Base-by-base conservation (phyloP, 2,329 filamentous ascomycete genomes). In the Dactylonectria estremocensis region DNA sequence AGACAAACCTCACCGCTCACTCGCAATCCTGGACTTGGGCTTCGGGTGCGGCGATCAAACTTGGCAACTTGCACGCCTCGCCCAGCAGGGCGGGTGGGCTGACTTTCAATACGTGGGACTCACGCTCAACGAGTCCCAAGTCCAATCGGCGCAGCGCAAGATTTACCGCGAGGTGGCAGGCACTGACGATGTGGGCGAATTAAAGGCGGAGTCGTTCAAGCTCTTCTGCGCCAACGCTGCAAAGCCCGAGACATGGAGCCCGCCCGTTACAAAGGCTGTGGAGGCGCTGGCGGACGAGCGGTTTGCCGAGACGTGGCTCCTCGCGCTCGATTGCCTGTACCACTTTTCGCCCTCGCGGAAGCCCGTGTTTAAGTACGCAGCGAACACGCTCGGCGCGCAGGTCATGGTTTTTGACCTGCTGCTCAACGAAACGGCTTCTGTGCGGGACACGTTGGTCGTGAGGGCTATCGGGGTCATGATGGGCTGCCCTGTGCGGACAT, bases 31-130 rank as follows among this genome's bases (percentile, higher is more conserved):
- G 1, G 88, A 90, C 66, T 79, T 90, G 1, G 88, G 88, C 2
- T 87, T 89, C 67, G 88, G 88, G 10, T 90, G 88, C 68, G 88
- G 88, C 35, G 87, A 90, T 69, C 88, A 90, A 74, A 87, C 83
- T 0, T 74, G 86, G 20, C 83, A 85, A 62, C 71, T 89, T 24
- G 81, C 78, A 2, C 75, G 74, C 11, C 72, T 78, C 24, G 67
- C 77, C 4, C 57, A 70, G 18, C 46, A 71, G 4, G 59, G 58
- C 2, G 58, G 69, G 37, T 75, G 76, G 66, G 57, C 64, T 28
- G 63, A 72, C 13, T 81, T 85, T 62, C 78, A 77, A 35, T 90
- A 90, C 70, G 79, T 88, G 3, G 88, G 88, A 0, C 83, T 90
- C 40, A 89, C 87, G 0, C 74, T 88, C 4, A 83, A 87, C 52